Percentiles rank a stretch among this genome's conserved stretches.
These are phyloP conservation scores for Trypethelium eluteriae DNA, from an alignment of 495 filamentous ascomycete genomes.

Conservation along the genomic window DNA sequence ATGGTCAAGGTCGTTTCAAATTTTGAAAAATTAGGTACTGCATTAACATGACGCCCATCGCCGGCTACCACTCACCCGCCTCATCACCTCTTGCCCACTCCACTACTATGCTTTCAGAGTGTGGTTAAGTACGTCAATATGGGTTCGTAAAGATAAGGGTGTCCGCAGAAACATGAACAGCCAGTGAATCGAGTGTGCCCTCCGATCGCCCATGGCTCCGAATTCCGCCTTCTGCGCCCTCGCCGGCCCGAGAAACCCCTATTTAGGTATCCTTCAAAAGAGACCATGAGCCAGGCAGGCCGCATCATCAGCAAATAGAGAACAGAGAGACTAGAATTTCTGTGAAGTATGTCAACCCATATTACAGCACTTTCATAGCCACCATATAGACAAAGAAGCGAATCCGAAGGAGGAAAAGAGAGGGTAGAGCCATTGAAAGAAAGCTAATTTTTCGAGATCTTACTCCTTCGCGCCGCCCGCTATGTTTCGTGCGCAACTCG, in stretches of 20 bases:
- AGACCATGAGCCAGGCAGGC: background rate
- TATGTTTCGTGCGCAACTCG: background rate
- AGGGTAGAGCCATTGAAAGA: background rate
- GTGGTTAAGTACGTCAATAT: slow-evolving; percentile 3
- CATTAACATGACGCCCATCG: background rate
- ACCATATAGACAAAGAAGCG: slow-evolving; percentile 10
- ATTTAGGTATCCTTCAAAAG: slow-evolving; percentile 3
- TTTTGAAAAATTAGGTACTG: background rate
- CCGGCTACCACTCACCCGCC: background rate
- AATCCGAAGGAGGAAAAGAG: background rate
- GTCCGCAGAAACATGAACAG: background rate
- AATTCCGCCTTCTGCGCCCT: background rate
- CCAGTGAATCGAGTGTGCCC: background rate
- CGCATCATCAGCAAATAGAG: background rate
- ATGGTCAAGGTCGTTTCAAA: background rate
- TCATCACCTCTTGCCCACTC: background rate
- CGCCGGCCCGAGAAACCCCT: background rate
- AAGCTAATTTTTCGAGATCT: background rate
- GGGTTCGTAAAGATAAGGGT: background rate
- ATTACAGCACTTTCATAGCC: slow-evolving; percentile 7
- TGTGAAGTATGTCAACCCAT: background rate
- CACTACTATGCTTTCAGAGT: slow-evolving; percentile 1
- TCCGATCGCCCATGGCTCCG: background rate
- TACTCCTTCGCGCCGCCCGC: background rate
- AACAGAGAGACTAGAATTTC: background rate